Percentiles rank a stretch among this genome's conserved stretches.
phyloP scores from a whole-genome alignment of 805 yeast genomes.

The Jamesozyma lodderae region DNA sequence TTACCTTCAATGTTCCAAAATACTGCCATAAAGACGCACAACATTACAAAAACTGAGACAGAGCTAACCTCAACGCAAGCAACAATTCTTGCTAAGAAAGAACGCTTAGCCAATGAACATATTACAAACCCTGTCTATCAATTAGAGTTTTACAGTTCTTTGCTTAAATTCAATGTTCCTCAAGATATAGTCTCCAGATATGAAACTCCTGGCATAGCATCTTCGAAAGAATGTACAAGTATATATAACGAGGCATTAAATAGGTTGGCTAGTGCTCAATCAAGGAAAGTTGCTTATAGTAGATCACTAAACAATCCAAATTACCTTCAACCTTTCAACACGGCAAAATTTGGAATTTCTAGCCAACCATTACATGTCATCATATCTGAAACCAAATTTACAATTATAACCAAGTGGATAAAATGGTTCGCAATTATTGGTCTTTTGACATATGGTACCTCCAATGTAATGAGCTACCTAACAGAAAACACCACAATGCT shows the following conservation, averaged over 20 bases:
- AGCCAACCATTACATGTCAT: conserved; percentile 85
- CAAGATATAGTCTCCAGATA: conserved; percentile 85
- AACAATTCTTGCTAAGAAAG: conserved; percentile 48
- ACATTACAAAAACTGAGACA: too few relatives aligned
- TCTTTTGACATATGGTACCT: conserved; percentile 65
- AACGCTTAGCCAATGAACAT: conserved; percentile 73
- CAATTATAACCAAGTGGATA: conserved; percentile 74
- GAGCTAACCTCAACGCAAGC: too few relatives aligned
- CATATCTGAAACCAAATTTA: conserved; percentile 73
- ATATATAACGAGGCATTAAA: conserved; percentile 74
- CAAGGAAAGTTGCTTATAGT: background rate
- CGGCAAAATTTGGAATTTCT: too few relatives aligned
- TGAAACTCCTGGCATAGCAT: conserved; percentile 85
- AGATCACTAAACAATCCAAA: conserved; percentile 26
- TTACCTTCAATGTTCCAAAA: too few relatives aligned
- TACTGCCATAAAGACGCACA: too few relatives aligned
- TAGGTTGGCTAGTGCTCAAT: conserved; percentile 50
- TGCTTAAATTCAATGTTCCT: conserved; percentile 77
- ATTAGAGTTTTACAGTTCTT: conserved; percentile 68
- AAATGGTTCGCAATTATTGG: conserved; percentile 82
- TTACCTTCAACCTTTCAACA: too few relatives aligned
- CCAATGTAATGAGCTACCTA: conserved; percentile 65
- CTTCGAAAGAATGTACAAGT: conserved; percentile 66
- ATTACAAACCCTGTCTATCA: conserved; percentile 60
- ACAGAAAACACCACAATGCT: conserved; percentile 63